Evolutionary conservation across 164 flowering plant genomes (phyloP), one percentile per base, ranked within the genome.

Genomic region (Umbellularia californica): DNA sequence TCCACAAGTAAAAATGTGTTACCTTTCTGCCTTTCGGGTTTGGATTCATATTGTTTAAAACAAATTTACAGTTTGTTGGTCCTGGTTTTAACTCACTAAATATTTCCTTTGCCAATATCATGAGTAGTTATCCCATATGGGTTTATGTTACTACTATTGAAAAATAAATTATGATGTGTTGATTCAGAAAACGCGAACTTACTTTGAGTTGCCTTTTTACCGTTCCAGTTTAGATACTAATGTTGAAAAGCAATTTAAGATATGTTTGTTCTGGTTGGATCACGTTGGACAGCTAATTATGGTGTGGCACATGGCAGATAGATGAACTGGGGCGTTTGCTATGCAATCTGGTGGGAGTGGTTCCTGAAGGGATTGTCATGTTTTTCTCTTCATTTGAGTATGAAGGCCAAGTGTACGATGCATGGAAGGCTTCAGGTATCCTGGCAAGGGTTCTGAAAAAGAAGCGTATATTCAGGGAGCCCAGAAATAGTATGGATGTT

Each of bases 371-470:
- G 72, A 83, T 96, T 75, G 90, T 94, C 68, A 87, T 96, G 58
- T 96, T 96, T 85, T 96, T 96, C 84, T 87, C 99, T 22, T 96
- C 99, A 72, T 96, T 91, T 83, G 98, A 94, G 60, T 94, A 94
- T 74, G 97, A 88, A 85, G 87, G 70, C 24, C 86, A 87, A 77
- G 95, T 90, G 65, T 83, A 91, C 78, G 84, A 86, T 71, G 76
- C 85, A 27, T 95, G 99, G 99, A 89, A 88, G 74, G 76, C 82
- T 63, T 86, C 90, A 23, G 98, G 98, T 60, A 87, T 92, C 69
- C 85, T 96, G 60, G 82, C 83, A 28, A 88, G 99, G 81, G 88
- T 96, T 69, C 84, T 71, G 87, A 92, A 90, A 87, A 96, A 84
- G 76, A 94, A 94, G 74, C 87, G 74, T 62, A 72, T 96, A 4